Conservation (phyloP, 2,329 filamentous ascomycete species). For the Botrytis galanthina region DNA sequence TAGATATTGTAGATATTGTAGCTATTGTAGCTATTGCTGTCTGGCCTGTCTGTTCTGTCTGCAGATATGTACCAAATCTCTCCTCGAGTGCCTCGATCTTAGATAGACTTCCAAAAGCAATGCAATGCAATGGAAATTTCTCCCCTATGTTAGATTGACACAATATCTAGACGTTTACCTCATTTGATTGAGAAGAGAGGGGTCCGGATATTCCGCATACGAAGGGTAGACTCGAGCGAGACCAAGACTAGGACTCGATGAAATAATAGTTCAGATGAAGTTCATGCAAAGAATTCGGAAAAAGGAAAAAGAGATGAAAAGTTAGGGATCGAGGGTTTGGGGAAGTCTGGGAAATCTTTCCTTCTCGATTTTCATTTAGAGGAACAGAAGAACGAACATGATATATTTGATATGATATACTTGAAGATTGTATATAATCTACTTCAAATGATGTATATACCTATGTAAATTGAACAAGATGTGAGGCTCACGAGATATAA, state of each 20-base stretch:
- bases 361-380: background rate
- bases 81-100: background rate
- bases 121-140: conserved; percentile 8
- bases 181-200: background rate
- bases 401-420: background rate
- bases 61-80: background rate
- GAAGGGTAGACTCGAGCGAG: background rate
- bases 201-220: background rate
- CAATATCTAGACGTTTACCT: background rate
- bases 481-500: background rate
- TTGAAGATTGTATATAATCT: background rate
- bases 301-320: background rate
- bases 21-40: background rate
- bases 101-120: background rate
- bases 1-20: background rate
- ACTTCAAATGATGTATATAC: background rate
- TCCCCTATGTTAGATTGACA: background rate
- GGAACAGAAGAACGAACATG: background rate
- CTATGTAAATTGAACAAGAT: too few relatives aligned
- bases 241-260: background rate
- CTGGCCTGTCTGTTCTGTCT: background rate
- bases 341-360: background rate
- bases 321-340: background rate
- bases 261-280: conserved; percentile 17
- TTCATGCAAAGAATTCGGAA: conserved; percentile 14